phyloP scores from a whole-genome alignment of 208 protist species.

The Naegleria gruberi region DNA sequence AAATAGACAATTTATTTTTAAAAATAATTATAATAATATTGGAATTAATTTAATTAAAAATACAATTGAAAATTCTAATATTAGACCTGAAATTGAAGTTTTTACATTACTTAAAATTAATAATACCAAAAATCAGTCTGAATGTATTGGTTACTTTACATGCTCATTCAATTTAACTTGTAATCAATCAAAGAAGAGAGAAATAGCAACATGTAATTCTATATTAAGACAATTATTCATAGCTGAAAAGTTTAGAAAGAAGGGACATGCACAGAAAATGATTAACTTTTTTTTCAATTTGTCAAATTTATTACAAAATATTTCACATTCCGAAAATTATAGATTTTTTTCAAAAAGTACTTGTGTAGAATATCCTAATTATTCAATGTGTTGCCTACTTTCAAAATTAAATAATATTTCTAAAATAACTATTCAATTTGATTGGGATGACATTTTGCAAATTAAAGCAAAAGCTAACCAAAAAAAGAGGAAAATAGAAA shows the following conservation, averaged over 20 bases:
- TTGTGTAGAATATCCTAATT: neutral
- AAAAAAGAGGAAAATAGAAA: too few relatives aligned
- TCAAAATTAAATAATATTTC: neutral
- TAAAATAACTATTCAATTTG: neutral
- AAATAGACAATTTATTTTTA: too few relatives aligned
- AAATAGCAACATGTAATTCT: neutral
- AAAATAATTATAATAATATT: too few relatives aligned
- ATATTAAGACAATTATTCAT: neutral
- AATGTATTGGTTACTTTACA: neutral
- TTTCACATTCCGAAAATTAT: neutral
- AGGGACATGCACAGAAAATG: neutral
- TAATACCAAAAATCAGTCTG: neutral
- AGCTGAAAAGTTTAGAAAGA: neutral
- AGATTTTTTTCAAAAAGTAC: neutral
- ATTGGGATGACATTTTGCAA: neutral
- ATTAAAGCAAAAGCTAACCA: neutral
- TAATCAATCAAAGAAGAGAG: neutral
- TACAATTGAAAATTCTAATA: too few relatives aligned
- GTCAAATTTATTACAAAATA: neutral
- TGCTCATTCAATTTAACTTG: neutral
- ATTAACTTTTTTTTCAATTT: neutral
- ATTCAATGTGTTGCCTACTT: neutral
- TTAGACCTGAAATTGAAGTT: neutral
- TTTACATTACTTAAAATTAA: neutral
- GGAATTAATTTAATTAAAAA: too few relatives aligned